Conservation (phyloP, 2,329 filamentous ascomycete species). For the Teratosphaeria nubilosa region DNA sequence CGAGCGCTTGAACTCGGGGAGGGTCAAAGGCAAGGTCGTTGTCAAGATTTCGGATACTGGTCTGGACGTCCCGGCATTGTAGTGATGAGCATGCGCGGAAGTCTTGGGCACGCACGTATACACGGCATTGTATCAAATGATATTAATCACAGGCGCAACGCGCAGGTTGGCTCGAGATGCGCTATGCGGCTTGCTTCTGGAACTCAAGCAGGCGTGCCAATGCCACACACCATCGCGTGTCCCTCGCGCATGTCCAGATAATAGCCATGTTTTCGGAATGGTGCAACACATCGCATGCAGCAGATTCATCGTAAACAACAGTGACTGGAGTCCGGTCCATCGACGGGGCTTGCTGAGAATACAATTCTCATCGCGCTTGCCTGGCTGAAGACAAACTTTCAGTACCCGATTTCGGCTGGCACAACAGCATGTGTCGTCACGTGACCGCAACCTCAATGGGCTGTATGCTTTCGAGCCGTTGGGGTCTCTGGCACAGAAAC, state of each 20-base stretch:
- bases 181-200: no score
- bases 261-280: no score
- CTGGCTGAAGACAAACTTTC: background rate
- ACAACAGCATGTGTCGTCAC: background rate
- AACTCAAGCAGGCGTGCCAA: no score
- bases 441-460: background rate
- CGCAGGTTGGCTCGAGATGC: background rate
- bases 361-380: no score
- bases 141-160: background rate
- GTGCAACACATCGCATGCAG: no score
- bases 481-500: background rate
- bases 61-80: background rate
- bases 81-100: background rate
- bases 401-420: background rate
- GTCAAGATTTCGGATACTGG: slow-evolving; percentile 9
- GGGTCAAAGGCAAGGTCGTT: slow-evolving; percentile 26
- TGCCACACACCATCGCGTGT: no score
- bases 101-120: background rate
- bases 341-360: no score
- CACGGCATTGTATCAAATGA: background rate
- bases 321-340: no score
- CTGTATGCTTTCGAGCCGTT: background rate
- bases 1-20: slow-evolving; percentile 25
- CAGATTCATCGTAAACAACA: no score
- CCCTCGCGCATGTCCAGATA: no score